Base-by-base conservation (phyloP, 306 rosid species). In the Cicer bijugum region DNA sequence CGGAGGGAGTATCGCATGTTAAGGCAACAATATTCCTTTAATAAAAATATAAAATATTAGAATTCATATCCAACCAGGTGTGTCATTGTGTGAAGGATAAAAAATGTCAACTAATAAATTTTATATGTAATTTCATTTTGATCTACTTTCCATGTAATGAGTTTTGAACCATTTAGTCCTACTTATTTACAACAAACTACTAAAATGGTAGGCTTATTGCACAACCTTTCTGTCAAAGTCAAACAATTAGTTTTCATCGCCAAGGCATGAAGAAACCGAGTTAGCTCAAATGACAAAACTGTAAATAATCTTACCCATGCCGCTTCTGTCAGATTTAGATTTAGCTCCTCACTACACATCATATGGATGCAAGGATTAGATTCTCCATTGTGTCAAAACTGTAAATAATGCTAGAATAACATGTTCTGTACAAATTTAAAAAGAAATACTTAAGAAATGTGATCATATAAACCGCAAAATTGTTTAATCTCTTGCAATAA, bases 301-400 rank as follows among this genome's bases (percentile, higher is more conserved):
- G 40, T 19, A 17, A 17, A 17, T 38, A 60, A 79, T 72, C 90
- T 86, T 86, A 94, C 97, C 99, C 97, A 91, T 7, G 97, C 97
- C 46, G 97, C 97, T 85, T 91, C 97, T 8, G 95, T 86, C 83
- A 94, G 82, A 86, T 94, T 91, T 56, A 94, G 88, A 85, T 87
- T 53, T 84, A 94, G 85, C 90, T 91, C 97, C 88, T 94, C 95
- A 78, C 97, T 94, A 86, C 93, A 89, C 40, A 65, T 71, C 59
- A 81, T 7, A 77, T 42, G 55, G 50, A 76, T 17, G 51, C 42
- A 79, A 71, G n/a, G 57, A 56, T 80, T 80, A 83, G 80, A 75
- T 75, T 76, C 71, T 75, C 62, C 56, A 28, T 15, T 7, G 52
- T 20, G 64, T 39, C 17, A 64, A 76, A 76, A 71, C 38, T 66